Evolutionary conservation across 306 rosid species (phyloP), one percentile per base, ranked within the genome.

Genomic region (Trichosanthes cucumerina): DNA sequence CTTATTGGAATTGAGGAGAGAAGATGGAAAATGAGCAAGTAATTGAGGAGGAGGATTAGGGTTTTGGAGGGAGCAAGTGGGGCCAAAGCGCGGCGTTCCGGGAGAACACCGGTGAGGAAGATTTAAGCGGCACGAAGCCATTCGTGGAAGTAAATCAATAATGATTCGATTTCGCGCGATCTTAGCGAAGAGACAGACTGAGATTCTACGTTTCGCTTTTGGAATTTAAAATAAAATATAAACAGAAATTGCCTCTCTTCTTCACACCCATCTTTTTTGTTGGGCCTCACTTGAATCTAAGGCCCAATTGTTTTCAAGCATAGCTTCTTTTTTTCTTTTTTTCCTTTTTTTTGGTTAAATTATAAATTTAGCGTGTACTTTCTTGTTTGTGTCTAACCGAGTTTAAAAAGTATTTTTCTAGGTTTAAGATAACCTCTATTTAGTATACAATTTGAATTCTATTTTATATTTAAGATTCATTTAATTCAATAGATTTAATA

Each of bases 101-200:
- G 80, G 66, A 47, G 92, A 82, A 49, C 68, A 84, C 47, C 84
- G 85, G 68, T 78, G 75, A 63, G 74, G 44, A 34, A 53, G 82
- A 54, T 83, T 70, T 36, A 80, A 57, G 58, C 79, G 71, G 85
- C 73, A 86, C 75, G 85, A 31, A 33, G 33, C 79, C 79, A 75
- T 75, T 75, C 13, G 77, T 70, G 58, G 58, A 1, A 26, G 58
- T 13, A 26, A 28, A 62, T 62, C 11, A 62, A 31, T 26, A 9
- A 10, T 28, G 36, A 59, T 59, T 62, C 69, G 69, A 62, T 13
- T 71, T 8, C 58, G 23, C 38, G 77, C 77, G 14, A 43, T 69
- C 75, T 69, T 11, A 43, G 75, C 34, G 28, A 7, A 65, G 73
- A 38, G 19, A 46, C 75, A 39, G 5, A 38, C 18, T 71, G 7